Evolutionary conservation across 2,329 filamentous ascomycete genomes (phyloP).

Genomic region (Gaeumannomyces sp.): DNA sequence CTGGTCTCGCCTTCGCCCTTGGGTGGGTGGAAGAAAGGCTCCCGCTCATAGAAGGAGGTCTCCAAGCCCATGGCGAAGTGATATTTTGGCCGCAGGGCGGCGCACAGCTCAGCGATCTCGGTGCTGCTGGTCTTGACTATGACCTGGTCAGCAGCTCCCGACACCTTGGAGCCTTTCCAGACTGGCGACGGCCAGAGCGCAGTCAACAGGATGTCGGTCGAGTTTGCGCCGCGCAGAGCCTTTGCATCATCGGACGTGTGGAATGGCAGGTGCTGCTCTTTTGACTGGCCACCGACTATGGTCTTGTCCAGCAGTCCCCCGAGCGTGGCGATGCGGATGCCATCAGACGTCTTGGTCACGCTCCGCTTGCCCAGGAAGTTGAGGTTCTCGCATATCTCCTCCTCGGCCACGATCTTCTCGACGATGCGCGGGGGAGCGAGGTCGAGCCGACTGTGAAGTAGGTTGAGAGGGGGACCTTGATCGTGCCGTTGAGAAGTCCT

Average conservation of each 20-base stretch:
- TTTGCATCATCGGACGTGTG: constrained; percentile 75
- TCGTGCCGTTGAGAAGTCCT: constrained; percentile 64
- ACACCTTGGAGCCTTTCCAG: constrained; percentile 59
- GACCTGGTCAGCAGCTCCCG: constrained; percentile 46
- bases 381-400: constrained; percentile 80
- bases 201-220: constrained; percentile 81
- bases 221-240: constrained; percentile 66
- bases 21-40: constrained; percentile 75
- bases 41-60: constrained; percentile 73
- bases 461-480: constrained; percentile 71
- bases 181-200: constrained; percentile 77
- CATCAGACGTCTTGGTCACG: constrained; percentile 82
- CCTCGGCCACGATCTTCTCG: constrained; percentile 66
- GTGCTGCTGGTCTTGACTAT: constrained; percentile 42
- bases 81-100: constrained; percentile 80
- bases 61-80: constrained; percentile 64
- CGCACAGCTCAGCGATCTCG: constrained; percentile 71
- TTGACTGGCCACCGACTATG: constrained; percentile 55
- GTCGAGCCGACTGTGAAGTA: constrained; percentile 82
- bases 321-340: constrained; percentile 78
- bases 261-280: constrained; percentile 68
- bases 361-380: constrained; percentile 84
- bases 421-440: constrained; percentile 66
- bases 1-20: constrained; percentile 37
- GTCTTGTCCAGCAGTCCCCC: constrained; percentile 65